Base-by-base conservation (phyloP, 805 yeast genomes). In the Yamadazyma nakazawae region DNA sequence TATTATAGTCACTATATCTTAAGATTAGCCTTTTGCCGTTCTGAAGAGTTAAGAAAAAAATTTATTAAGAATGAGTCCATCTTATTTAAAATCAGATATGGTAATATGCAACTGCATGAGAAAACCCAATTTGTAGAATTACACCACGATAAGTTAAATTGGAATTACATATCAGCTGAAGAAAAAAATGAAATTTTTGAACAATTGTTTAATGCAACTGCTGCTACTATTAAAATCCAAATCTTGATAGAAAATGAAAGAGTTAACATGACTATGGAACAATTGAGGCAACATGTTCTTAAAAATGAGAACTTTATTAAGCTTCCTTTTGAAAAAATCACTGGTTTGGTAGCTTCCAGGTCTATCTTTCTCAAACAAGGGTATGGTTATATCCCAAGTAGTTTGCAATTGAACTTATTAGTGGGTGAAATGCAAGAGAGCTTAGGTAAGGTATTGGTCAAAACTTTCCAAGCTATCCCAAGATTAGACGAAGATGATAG, bases 401-500 rank as follows among this genome's bases (percentile, higher is more conserved):
- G 85, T 42, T 80, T 84, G 58, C 97, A 90, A 63, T 67, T 85
- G 49, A 81, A 82, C 46, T 67, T 92, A 43, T 69, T 94, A 26
- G 67, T 85, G 0, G 76, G 74, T 36, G 96, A 89, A 60, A 92
- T 84, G 62, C 69, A 80, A 31, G 75, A 70, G 34, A 63, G 69
- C 46, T 67, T 91, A 44, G 61, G 63, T 2, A 60, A 64, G 14
- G 79, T 81, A 17, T 70, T 94, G 53, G 66, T 81, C 18, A 67
- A 74, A 40, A 88, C 97, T 0, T 82, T 89, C 56, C 86, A 85
- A 59, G 78, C 86, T 17, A 68, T 90, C 45, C 95, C 96, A 6
- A 75, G 91, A 10, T 70, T 92, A 46, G 96, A 90, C 59, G 98
- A 92, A 68, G 97, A 90, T 59, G 95, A 90, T 61, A 74, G 99